Base-by-base conservation (phyloP, 164 flowering plant genomes). In the Pachysandra terminalis region DNA sequence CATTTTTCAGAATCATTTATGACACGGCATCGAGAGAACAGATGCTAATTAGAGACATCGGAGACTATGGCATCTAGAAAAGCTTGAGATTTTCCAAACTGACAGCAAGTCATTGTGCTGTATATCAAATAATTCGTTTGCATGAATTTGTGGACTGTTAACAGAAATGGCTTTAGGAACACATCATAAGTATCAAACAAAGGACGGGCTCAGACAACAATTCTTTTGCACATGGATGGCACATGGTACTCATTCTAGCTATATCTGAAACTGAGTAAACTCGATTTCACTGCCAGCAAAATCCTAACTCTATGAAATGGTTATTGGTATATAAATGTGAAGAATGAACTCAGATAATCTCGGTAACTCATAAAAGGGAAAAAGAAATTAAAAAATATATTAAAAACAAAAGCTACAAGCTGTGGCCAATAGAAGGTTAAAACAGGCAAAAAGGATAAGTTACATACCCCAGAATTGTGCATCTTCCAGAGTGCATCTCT, bases 391-490 rank as follows among this genome's bases (percentile, higher is more conserved):
- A 9, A 55, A 55, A 2, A 17, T 0, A 49, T 25, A 25, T 19
- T 48, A 32, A 32, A 32, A 32, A 32, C 37, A 32, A 32, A 32
- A 32, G 3, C 37, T 7, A 32, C 16, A 51, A 26, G 14, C 57
- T 40, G 24, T 52, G 45, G 51, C 8, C n/a, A 28, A 52, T 26
- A 52, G 17, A 13, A 32, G 19, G 32, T 17, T 13, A 7, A 35
- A 21, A 60, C 72, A 28, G 9, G 14, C 41, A 22, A 64, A 23
- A 41, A 17, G 17, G 65, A 45, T 35, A 23, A 48, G 7, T 28
- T 63, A 17, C 73, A 63, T 85, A 90, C 96, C 87, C 94, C 96
- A 54, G 90, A 71, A 77, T 90, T 90, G 32, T 81, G 83, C 84
- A 78, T 80, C 69, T 79, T 82, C 96, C 96, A 90, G 56, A 90